Base-by-base conservation (phyloP, 139 green algal species). In the Desmodesmus armatus region DNA sequence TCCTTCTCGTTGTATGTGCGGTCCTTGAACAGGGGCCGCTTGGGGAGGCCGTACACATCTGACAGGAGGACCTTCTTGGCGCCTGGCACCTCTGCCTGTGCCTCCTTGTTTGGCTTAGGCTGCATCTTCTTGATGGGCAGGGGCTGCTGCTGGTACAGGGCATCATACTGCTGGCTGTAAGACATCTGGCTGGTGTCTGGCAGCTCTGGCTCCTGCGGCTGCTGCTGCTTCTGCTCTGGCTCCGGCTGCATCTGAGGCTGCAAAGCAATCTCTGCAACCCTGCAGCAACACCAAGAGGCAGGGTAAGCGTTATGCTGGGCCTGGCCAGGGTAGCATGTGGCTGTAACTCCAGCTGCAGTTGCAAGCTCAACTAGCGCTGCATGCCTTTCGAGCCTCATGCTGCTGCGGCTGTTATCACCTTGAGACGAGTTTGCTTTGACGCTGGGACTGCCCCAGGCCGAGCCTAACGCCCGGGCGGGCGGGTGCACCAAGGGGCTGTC, bases 101-200 rank as follows among this genome's bases (percentile, higher is more conserved):
- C 89, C 19, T 91, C 85, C 37, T 88, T 91, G 83, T 78, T 85
- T 31, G 96, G 96, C 93, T 98, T 98, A 44, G 96, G 90, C 0
- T 97, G 80, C 0, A 81, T 41, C 67, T 35, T 19, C 21, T 84
- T 66, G 67, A 78, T 35, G 15, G 60, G 39, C 21, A 60, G 65
- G 21, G 75, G 43, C 85, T 87, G 69, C 96, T 94, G 2, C 96
- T 51, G 78, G 53, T 95, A 96, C 1, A 98, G 73, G 29, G 88
- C 39, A 31, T 97, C 92, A 79, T 98, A 98, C 91, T 98, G 94
- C 78, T 93, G 65, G 90, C 73, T 94, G 90, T 97, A 97, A 2
- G 93, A 96, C 15, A 85, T 96, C 97, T 99, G 92, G 99, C 96
- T 23, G 97, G 97, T 3, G 92, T 94, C 39, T 85, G 53, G 88